These are phyloP conservation scores for Chaetothyriales sp. DNA, from an alignment of 2,329 filamentous ascomycete genomes.

Conservation along the genomic window DNA sequence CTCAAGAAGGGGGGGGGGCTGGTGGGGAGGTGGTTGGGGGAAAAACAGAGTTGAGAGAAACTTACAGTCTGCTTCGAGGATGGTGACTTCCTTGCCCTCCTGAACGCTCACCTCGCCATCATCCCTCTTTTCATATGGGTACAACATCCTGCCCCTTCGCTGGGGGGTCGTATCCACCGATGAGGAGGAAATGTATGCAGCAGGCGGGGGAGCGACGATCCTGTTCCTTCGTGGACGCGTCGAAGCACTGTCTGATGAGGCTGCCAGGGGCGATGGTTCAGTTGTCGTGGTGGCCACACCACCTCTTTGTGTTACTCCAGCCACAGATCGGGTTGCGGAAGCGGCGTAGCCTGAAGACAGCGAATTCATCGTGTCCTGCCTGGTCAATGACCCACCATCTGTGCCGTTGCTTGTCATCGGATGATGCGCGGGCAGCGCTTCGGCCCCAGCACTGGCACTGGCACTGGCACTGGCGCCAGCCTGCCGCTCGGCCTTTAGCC, in stretches of 20 bases:
- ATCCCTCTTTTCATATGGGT: constrained; percentile 64
- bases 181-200: constrained; percentile 58
- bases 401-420: constrained; percentile 16
- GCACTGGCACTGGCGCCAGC: constrained; percentile 47
- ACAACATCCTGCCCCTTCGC: constrained; percentile 75
- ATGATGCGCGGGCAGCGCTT: constrained; percentile 24
- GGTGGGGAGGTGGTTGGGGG: too few relatives aligned
- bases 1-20: too few relatives aligned
- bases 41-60: constrained; percentile 14
- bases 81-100: constrained; percentile 61
- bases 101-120: constrained; percentile 67
- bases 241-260: constrained; percentile 21
- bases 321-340: constrained; percentile 60
- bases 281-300: neutral
- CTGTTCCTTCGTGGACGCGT: constrained; percentile 43
- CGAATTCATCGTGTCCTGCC: constrained; percentile 80
- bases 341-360: constrained; percentile 76
- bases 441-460: constrained; percentile 33
- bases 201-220: constrained; percentile 73
- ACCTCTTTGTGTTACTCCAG: constrained; percentile 37
- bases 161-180: constrained; percentile 33
- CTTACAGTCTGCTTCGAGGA: constrained; percentile 81
- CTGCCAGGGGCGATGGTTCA: constrained; percentile 13
- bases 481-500: constrained; percentile 73
- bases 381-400: constrained; percentile 42